Evolutionary conservation across 2,329 filamentous ascomycete genomes (phyloP), one percentile per base, ranked within the genome.

Genomic region (Aspergillus versicolor): DNA sequence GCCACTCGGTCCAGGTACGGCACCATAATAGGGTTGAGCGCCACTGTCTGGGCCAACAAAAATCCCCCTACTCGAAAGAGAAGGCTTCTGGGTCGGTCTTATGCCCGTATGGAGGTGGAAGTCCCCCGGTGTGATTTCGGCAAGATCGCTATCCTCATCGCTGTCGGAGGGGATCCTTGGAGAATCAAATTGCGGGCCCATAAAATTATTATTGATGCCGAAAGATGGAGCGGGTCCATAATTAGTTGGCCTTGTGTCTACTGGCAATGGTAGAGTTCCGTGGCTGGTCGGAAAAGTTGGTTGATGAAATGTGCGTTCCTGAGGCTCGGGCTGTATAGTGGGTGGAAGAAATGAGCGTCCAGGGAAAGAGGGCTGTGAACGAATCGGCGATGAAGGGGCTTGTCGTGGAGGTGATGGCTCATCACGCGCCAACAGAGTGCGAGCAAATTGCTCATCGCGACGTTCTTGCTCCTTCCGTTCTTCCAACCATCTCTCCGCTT

Each of bases 381-480:
- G 47, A 41, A 46, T 40, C n/a, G 54, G 50, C 41, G 55, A 55
- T 11, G 57, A 43, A 15, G 44, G 43, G 30, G 41, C 57, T 38
- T 13, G 54, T 15, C 19, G 5, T 41, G 57, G 30, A 17, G 57
- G 61, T 17, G 53, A 54, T 9, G 62, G 48, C 13, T 65, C 61
- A 49, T 59, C 65, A 65, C 47, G 64, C 62, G 27, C 72, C 60
- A 75, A 71, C 12, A 79, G 63, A 24, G 59, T 68, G 45, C 72
- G 70, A 34, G 76, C 76, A 56, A 73, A 64, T 58, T 73, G 71
- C n/a, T 62, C 73, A 56, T 77, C 75, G 34, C 62, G 67, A 19
- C 67, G 71, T 55, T 73, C 72, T 60, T 74, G 71, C 51, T 70
- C 67, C 43, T 61, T 65, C 17, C 67, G 67, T 37, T 67, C 57